Evolutionary conservation across 2,329 filamentous ascomycete species (phyloP).

Genomic region (Neonectria ditissima): DNA sequence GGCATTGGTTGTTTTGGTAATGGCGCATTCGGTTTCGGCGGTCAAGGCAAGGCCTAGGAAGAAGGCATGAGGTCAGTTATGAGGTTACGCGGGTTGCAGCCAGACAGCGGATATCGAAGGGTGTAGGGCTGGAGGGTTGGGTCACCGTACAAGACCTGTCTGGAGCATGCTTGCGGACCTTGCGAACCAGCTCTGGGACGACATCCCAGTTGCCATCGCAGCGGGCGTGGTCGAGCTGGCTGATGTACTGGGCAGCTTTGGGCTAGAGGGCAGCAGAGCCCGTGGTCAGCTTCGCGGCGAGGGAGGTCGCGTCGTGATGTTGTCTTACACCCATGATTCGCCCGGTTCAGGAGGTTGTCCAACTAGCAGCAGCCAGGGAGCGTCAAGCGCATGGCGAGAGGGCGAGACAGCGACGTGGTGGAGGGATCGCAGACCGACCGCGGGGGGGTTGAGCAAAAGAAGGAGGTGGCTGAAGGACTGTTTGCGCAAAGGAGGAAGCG

Average conservation of each 20-base stretch:
- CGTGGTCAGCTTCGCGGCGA: constrained; percentile 37
- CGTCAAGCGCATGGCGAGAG: constrained; percentile 42
- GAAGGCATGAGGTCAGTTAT: constrained; percentile 25
- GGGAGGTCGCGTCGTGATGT: constrained; percentile 21
- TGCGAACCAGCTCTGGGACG: constrained; percentile 89
- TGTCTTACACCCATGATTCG: constrained; percentile 53
- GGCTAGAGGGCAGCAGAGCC: constrained; percentile 53
- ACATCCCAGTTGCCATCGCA: constrained; percentile 90
- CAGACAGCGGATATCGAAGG: constrained; percentile 17
- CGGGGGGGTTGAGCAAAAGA: neutral
- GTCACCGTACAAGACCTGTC: constrained; percentile 79
- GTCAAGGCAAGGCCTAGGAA: constrained; percentile 74
- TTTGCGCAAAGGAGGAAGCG: neutral
- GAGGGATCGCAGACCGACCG: constrained; percentile 3
- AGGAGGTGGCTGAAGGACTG: neutral
- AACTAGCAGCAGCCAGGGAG: constrained; percentile 41
- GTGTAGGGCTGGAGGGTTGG: neutral
- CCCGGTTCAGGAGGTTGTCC: constrained; percentile 46
- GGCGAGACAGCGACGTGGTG: constrained; percentile 16
- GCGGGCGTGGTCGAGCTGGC: constrained; percentile 84
- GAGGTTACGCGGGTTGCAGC: constrained; percentile 7
- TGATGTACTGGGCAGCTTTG: constrained; percentile 87
- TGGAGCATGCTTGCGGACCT: constrained; percentile 93
- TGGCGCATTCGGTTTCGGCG: constrained; percentile 75
- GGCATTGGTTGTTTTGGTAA: constrained; percentile 65